Evolutionary conservation across 2,329 filamentous ascomycete species (phyloP).

Genomic region (Elsinoe perseae): DNA sequence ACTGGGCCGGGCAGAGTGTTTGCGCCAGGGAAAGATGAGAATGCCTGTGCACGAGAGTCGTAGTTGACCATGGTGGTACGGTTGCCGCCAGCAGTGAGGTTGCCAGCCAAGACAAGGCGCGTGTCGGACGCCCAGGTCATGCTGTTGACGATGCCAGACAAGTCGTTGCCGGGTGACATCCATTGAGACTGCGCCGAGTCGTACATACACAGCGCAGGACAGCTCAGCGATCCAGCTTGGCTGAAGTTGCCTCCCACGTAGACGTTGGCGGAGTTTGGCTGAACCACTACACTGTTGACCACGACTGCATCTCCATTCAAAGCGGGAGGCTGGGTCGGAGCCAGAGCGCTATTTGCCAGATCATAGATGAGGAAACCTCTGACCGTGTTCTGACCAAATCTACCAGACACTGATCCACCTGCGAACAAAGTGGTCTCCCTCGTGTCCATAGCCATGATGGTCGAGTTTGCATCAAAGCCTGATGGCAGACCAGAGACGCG

Average conservation of each 20-base stretch:
- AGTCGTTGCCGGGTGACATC: slow-evolving; percentile 65
- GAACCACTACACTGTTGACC: slow-evolving; percentile 68
- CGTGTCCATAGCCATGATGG: slow-evolving; percentile 63
- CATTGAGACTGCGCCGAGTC: slow-evolving; percentile 64
- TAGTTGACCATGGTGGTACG: slow-evolving; percentile 63
- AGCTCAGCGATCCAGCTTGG: slow-evolving; percentile 74
- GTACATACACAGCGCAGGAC: slow-evolving; percentile 74
- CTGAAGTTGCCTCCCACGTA: slow-evolving; percentile 82
- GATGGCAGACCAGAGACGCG: slow-evolving; percentile 61
- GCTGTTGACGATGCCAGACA: slow-evolving; percentile 62
- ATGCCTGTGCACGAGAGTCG: slow-evolving; percentile 58
- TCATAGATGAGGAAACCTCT: slow-evolving; percentile 76
- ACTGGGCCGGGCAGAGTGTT: slow-evolving; percentile 70
- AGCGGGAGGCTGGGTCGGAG: slow-evolving; percentile 62
- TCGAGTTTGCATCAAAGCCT: slow-evolving; percentile 62
- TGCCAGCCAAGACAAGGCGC: slow-evolving; percentile 68
- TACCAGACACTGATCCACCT: slow-evolving; percentile 72
- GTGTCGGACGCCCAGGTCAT: slow-evolving; percentile 70
- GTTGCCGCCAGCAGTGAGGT: slow-evolving; percentile 61
- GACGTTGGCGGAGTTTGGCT: slow-evolving; percentile 62
- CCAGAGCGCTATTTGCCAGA: slow-evolving; percentile 55
- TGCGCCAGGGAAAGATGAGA: slow-evolving; percentile 56
- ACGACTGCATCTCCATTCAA: slow-evolving; percentile 61
- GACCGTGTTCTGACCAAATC: slow-evolving; percentile 53
- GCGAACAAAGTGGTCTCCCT: slow-evolving; percentile 65